Conservation (phyloP, 2,329 filamentous ascomycete species). For the Hypoxylon sp. region DNA sequence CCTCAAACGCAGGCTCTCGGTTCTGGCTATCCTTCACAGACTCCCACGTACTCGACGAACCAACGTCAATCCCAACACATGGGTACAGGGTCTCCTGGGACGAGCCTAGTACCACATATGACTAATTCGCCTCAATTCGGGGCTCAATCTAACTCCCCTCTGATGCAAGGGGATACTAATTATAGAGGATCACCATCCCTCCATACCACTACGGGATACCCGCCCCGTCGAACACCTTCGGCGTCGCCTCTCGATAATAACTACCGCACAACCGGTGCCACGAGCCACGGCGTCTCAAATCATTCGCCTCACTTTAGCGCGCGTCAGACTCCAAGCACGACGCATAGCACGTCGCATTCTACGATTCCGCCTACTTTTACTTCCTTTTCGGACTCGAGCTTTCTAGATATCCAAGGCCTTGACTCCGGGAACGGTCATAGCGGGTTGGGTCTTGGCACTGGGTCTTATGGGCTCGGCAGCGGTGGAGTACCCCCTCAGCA, state of each 20-base stretch:
- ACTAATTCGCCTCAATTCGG: constrained; percentile 52
- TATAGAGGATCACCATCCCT: constrained; percentile 51
- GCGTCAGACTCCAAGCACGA: constrained; percentile 45
- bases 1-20: constrained; percentile 45
- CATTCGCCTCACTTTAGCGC: constrained; percentile 50
- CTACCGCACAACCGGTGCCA: constrained; percentile 44
- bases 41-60: constrained; percentile 45
- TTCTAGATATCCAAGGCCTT: constrained; percentile 49
- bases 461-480: constrained; percentile 46
- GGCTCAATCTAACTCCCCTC: constrained; percentile 50
- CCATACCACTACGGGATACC: constrained; percentile 46
- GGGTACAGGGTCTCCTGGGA: constrained; percentile 47
- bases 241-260: constrained; percentile 50
- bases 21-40: constrained; percentile 48
- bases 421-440: constrained; percentile 45
- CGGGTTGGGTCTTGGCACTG: constrained; percentile 44
- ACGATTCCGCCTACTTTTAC: constrained; percentile 46
- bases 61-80: constrained; percentile 49
- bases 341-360: constrained; percentile 48
- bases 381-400: constrained; percentile 47
- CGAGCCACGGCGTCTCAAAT: constrained; percentile 45
- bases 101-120: constrained; percentile 49
- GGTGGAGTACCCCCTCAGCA: constrained; percentile 45
- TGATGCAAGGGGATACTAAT: constrained; percentile 49
- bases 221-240: constrained; percentile 47